These are phyloP conservation scores for Tulasnella sp. DNA, from an alignment of 768 basidiomycete species.

Conservation along the genomic window DNA sequence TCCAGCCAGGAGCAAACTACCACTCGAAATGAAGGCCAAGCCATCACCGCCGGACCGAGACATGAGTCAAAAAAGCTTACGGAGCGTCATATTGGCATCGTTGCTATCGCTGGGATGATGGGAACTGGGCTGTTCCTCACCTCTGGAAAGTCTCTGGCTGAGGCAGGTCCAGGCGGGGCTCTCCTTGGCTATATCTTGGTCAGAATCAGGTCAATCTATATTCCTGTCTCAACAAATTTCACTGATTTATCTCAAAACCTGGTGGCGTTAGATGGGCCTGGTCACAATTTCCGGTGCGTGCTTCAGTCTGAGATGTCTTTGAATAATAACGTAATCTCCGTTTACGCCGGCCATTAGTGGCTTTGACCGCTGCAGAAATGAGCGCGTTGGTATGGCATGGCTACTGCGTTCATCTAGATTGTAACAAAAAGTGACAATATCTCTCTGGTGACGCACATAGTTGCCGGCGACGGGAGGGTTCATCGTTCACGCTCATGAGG, in stretches of 20 bases:
- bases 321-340: not conserved
- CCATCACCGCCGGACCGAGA: no score
- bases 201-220: not conserved
- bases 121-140: slow-evolving; percentile 16
- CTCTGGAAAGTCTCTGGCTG: slow-evolving; percentile 12
- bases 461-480: slow-evolving; percentile 13
- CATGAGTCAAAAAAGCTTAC: not conserved
- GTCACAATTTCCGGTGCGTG: slow-evolving; percentile 8
- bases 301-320: not conserved
- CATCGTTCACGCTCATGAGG: slow-evolving; percentile 12
- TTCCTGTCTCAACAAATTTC: not conserved
- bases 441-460: no score
- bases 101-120: slow-evolving; percentile 15
- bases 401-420: no score
- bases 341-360: not conserved
- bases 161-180: slow-evolving; percentile 15
- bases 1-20: no score
- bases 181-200: slow-evolving; percentile 9
- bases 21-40: no score
- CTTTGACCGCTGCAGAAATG: slow-evolving; percentile 14
- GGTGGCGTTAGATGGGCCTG: slow-evolving; percentile 9
- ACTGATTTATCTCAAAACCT: not conserved
- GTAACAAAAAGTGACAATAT: no score
- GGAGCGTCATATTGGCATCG: slow-evolving; percentile 13
- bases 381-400: slow-evolving; percentile 12